These are phyloP conservation scores for Casuarina glauca DNA, from an alignment of 306 rosid genomes.

Conservation along the genomic window DNA sequence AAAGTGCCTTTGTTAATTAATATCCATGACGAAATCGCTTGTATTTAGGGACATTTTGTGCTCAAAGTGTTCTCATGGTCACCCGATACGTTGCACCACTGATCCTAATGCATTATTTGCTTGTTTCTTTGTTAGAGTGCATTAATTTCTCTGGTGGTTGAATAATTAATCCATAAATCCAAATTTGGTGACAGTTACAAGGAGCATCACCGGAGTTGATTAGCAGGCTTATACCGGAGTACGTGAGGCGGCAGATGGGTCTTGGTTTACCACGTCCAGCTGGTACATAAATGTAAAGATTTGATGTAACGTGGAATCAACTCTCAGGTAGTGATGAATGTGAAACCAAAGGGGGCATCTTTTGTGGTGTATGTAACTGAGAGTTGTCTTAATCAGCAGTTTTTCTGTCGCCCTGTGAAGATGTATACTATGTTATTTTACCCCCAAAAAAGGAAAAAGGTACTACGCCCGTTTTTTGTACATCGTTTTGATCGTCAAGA, in stretches of 20 bases:
- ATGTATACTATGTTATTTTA: slow-evolving; percentile 56
- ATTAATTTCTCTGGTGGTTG: not conserved
- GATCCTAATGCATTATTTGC: no score
- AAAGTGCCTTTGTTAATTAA: no score
- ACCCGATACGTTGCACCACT: not conserved
- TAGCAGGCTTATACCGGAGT: slow-evolving; percentile 82
- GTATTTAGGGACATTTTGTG: not conserved
- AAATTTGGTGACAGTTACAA: slow-evolving; percentile 50
- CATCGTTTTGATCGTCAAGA: slow-evolving; percentile 38
- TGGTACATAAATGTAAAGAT: slow-evolving; percentile 54
- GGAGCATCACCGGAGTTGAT: slow-evolving; percentile 79
- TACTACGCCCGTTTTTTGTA: slow-evolving; percentile 36
- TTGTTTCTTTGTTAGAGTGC: not conserved
- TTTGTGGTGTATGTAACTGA: slow-evolving; percentile 43
- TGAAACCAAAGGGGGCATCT: slow-evolving; percentile 42
- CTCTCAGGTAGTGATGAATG: slow-evolving; percentile 36
- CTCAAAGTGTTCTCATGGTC: not conserved
- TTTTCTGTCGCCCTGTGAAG: slow-evolving; percentile 47
- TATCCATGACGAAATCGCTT: not conserved
- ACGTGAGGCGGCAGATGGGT: slow-evolving; percentile 64
- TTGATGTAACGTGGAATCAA: slow-evolving; percentile 37
- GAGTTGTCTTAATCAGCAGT: slow-evolving; percentile 49
- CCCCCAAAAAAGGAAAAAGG: slow-evolving; percentile 16
- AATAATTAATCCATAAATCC: not conserved
- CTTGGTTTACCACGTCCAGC: slow-evolving; percentile 50